Evolutionary conservation across 495 filamentous ascomycete genomes (phyloP), one percentile per base, ranked within the genome.

Genomic region (Aspergillus egyptiacus): DNA sequence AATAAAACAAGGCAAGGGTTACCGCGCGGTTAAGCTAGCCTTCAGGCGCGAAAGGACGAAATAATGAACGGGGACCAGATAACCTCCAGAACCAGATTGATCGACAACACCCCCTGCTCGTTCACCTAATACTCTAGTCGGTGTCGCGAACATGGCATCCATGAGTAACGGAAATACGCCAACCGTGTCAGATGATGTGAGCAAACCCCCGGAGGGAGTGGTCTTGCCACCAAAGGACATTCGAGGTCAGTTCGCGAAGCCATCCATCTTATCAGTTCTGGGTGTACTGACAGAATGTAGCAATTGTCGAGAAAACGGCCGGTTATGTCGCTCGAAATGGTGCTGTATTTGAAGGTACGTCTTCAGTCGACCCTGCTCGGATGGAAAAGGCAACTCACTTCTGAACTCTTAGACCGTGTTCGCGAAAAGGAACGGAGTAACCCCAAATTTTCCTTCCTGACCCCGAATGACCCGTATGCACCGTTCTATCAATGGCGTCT

Each of bases 221-320:
- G 85, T 96, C 28, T 74, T 95, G 45, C 91, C 91, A 24, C 91
- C 91, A 0, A 82, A 80, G 63, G 85, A 89, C 63, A 86, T 93
- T 62, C 76, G 82, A 76, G 79, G 79, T 81, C 36, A 33, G 71
- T 70, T 36, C 22, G 43, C 48, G 41, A 32, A 18, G 15, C 40
- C 24, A 47, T 35, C 24, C 15, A 22, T 18, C 31, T n/a, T n/a
- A n/a, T n/a, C n/a, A n/a, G n/a, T n/a, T n/a, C n/a, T n/a, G 31
- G 24, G 41, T 33, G 18, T 44, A 23, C 54, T 48, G 28, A 55
- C 37, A 53, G 18, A 2, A 14, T n/a, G 14, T 49, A 82, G 77
- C 74, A 2, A 85, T 91, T 54, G 82, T 96, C 57, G 91, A 96
- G 65, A 96, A 95, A 69, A 95, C 91, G n/a, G 91, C 91, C 25